Percentiles rank a stretch among this genome's conserved stretches.
phyloP scores from a whole-genome alignment of 2,329 filamentous ascomycete genomes.

The Sporothrix inflata region DNA sequence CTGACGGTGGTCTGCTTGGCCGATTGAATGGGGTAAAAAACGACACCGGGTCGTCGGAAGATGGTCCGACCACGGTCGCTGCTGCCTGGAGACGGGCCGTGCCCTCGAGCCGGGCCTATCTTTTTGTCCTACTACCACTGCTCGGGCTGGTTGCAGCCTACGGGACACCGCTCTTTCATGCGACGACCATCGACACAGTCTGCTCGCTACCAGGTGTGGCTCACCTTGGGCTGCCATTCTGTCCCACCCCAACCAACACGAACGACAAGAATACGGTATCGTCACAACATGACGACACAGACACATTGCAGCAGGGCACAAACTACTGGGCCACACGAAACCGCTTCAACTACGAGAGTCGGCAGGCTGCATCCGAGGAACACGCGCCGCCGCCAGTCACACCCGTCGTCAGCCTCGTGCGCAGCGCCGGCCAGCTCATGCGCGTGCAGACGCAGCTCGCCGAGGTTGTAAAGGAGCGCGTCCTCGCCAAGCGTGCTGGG shows the following conservation, averaged over 20 bases:
- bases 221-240: constrained; percentile 6
- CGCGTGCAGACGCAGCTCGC: constrained; percentile 75
- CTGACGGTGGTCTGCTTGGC: constrained; percentile 1
- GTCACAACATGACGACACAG: neutral
- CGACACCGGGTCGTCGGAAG: neutral
- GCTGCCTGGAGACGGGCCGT: constrained; percentile 19
- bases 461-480: constrained; percentile 57
- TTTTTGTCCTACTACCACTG: neutral
- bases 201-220: neutral
- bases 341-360: neutral
- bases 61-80: neutral
- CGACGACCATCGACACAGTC: too few relatives aligned
- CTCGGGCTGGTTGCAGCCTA: constrained; percentile 24
- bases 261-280: neutral
- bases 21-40: neutral
- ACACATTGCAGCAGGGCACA: neutral
- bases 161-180: neutral
- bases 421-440: constrained; percentile 56
- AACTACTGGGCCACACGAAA: constrained; percentile 19
- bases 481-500: neutral
- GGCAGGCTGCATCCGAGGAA: constrained; percentile 33
- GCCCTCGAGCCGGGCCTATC: neutral
- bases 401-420: constrained; percentile 20
- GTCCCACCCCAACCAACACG: neutral
- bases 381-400: constrained; percentile 20